A percentile compares a stretch with the other conserved stretches of the same genome.
These are phyloP conservation scores for Cyberlindnera mrakii DNA, from an alignment of 805 yeast species.

Conservation along the genomic window DNA sequence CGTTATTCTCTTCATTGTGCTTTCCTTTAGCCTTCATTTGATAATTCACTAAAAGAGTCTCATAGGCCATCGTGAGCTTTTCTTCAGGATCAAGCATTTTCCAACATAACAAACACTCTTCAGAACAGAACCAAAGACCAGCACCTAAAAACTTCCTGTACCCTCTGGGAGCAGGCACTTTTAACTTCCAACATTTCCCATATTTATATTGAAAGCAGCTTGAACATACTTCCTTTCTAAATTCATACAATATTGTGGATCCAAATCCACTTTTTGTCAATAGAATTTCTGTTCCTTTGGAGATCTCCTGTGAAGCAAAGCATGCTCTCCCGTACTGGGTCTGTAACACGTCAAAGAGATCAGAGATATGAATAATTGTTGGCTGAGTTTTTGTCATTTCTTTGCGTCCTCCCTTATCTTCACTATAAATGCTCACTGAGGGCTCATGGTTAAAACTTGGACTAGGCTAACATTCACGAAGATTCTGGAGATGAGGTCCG, in stretches of 20 bases:
- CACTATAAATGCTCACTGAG: too few species aligned
- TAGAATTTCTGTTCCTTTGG: constrained; percentile 35
- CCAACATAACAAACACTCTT: constrained; percentile 36
- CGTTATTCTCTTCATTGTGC: constrained; percentile 5
- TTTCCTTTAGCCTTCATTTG: constrained; percentile 25
- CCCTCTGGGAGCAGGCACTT: constrained; percentile 17
- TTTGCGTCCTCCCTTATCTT: too few species aligned
- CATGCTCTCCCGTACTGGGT: constrained; percentile 60
- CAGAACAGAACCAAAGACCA: constrained; percentile 50
- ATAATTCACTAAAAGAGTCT: constrained; percentile 22
- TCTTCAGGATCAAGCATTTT: constrained; percentile 28
- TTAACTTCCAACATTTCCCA: constrained; percentile 42
- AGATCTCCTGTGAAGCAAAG: constrained; percentile 38
- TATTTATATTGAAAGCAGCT: constrained; percentile 43
- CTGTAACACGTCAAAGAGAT: constrained; percentile 27
- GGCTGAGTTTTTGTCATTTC: constrained; percentile 8
- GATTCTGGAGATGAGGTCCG: too few species aligned
- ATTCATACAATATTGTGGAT: constrained; percentile 42
- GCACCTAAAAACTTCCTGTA: constrained; percentile 28
- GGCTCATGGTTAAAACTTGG: too few species aligned
- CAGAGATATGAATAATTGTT: constrained; percentile 24
- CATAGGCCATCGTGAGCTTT: constrained; percentile 30
- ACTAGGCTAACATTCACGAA: too few species aligned
- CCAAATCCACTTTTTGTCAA: constrained; percentile 38
- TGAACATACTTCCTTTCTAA: constrained; percentile 58